phyloP scores from a whole-genome alignment of 129 eudicot species.

The Flaveria ramosissima region DNA sequence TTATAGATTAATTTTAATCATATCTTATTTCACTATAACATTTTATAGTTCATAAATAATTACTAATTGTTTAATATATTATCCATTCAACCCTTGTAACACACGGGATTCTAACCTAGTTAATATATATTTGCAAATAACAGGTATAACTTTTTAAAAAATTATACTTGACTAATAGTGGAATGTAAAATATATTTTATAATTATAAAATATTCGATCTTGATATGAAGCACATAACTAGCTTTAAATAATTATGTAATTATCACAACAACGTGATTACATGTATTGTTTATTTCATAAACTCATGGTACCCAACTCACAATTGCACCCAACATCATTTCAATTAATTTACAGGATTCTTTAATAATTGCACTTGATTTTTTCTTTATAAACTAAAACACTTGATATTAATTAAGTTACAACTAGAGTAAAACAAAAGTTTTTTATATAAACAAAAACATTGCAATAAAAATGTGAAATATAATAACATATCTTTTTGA shows the following conservation, averaged over 20 bases:
- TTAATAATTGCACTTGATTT: neutral
- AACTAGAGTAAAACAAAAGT: neutral
- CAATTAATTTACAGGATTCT: neutral
- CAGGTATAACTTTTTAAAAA: neutral
- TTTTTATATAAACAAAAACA: neutral
- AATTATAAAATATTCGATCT: neutral
- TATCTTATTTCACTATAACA: too few relatives aligned
- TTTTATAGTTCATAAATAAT: too few relatives aligned
- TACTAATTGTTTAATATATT: too few relatives aligned
- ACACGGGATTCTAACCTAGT: too few relatives aligned
- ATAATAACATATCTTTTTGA: neutral
- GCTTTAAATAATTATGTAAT: neutral
- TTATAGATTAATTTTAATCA: too few relatives aligned
- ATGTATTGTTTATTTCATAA: neutral
- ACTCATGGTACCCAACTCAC: neutral
- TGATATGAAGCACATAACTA: conserved; percentile 8
- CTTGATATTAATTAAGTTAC: neutral
- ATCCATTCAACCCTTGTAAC: too few relatives aligned
- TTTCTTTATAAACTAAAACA: neutral
- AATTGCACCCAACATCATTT: conserved; percentile 3
- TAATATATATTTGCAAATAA: too few relatives aligned
- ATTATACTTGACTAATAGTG: neutral
- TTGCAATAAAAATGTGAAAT: neutral
- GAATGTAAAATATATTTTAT: neutral
- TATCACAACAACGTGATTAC: conserved; percentile 25